Evolutionary conservation across 2,329 filamentous ascomycete species (phyloP).

Genomic region (Juglanconis oblonga): DNA sequence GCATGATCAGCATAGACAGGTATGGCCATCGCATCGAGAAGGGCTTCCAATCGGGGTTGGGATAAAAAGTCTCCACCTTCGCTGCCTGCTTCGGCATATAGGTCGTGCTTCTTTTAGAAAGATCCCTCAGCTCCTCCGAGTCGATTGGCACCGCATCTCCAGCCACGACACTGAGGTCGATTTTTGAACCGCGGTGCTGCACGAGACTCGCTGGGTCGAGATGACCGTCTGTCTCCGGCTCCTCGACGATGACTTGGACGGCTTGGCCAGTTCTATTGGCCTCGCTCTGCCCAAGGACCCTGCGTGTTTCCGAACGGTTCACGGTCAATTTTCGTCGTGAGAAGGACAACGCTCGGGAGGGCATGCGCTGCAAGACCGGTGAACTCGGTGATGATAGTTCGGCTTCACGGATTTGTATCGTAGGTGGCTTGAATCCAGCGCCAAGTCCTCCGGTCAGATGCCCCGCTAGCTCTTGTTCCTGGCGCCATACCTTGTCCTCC

Average conservation of each 20-base stretch:
- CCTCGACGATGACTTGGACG: conserved; percentile 56
- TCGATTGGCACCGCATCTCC: conserved; percentile 33
- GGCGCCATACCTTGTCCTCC: conserved; percentile 21
- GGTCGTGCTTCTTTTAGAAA: conserved; percentile 34
- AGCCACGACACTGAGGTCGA: conserved; percentile 52
- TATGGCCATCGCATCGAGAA: conserved; percentile 64
- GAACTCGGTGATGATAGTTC: conserved; percentile 44
- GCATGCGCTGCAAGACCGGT: conserved; percentile 27
- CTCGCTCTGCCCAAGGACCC: conserved; percentile 52
- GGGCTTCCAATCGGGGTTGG: conserved; percentile 65
- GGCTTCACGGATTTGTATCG: conserved; percentile 42
- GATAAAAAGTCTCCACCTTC: conserved; percentile 53
- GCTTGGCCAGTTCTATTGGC: conserved; percentile 59
- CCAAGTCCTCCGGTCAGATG: conserved; percentile 58
- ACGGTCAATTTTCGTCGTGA: conserved; percentile 31
- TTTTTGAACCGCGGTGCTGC: conserved; percentile 26
- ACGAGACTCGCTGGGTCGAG: not conserved
- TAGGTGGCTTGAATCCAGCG: conserved; percentile 46
- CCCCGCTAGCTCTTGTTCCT: conserved; percentile 53
- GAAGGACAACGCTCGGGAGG: conserved; percentile 35
- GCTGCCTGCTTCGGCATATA: conserved; percentile 31
- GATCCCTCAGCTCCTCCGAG: not conserved
- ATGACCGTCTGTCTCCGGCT: conserved; percentile 23
- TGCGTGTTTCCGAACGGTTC: conserved; percentile 38
- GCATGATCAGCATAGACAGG: conserved; percentile 47